Conservation (phyloP, 164 flowering plant species). For the Houttuynia cordata region DNA sequence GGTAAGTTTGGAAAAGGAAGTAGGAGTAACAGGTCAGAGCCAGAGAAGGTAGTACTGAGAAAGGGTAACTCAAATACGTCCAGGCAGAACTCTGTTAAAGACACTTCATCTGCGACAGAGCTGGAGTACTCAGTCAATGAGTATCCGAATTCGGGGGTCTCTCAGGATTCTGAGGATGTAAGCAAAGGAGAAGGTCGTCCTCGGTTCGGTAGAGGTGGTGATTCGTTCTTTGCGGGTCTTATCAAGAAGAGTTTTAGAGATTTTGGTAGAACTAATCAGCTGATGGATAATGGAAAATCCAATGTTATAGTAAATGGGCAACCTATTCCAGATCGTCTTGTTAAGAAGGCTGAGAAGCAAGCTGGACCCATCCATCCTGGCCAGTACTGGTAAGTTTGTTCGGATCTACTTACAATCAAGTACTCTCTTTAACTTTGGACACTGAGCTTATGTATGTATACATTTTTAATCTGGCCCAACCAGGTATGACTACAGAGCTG, state of each 20-base stretch:
- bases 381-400: conserved; percentile 51
- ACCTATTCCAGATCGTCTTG: conserved; percentile 44
- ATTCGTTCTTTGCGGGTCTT: conserved; percentile 31
- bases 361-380: conserved; percentile 83
- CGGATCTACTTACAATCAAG: no score
- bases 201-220: conserved; percentile 20
- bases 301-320: conserved; percentile 64
- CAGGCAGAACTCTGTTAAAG: conserved; percentile 27
- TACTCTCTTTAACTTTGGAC: neutral
- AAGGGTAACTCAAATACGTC: conserved; percentile 11
- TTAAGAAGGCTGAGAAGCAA: conserved; percentile 79
- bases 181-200: conserved; percentile 21
- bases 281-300: conserved; percentile 19
- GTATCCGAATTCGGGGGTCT: conserved; percentile 17
- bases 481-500: conserved; percentile 91
- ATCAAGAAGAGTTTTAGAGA: conserved; percentile 34
- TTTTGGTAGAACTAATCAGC: conserved; percentile 22
- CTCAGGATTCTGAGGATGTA: conserved; percentile 31
- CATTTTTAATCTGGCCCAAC: conserved; percentile 1
- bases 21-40: conserved; percentile 22
- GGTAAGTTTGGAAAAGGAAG: conserved; percentile 17
- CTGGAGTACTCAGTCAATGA: conserved; percentile 30
- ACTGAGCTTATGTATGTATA: neutral
- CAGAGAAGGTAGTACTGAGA: conserved; percentile 18
- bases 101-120: conserved; percentile 31